Conservation (phyloP, 148 eudicot genomes). For the Dysphania ambrosioides region DNA sequence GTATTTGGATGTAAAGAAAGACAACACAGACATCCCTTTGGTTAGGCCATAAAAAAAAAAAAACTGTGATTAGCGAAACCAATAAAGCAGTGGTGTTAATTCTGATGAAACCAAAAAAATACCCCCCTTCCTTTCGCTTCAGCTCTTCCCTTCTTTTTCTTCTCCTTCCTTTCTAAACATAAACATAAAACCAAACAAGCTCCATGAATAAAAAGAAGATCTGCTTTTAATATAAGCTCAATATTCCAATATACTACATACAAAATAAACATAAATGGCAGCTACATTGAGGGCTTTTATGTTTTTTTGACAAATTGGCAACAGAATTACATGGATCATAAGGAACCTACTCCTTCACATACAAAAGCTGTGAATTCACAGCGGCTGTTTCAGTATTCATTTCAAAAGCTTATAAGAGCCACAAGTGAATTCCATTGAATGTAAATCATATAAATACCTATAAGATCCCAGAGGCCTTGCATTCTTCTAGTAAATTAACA, state of each 20-base stretch:
- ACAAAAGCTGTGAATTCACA: conserved; percentile 15
- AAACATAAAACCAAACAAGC: background rate
- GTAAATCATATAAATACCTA: conserved; percentile 10
- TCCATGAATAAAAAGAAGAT: background rate
- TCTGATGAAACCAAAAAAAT: too few relatives aligned
- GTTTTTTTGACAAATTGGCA: conserved; percentile 2
- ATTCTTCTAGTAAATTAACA: conserved; percentile 75
- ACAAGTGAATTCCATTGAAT: background rate
- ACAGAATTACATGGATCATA: conserved; percentile 5
- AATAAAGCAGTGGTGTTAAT: too few relatives aligned
- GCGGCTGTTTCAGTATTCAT: conserved; percentile 1
- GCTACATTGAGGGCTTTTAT: conserved; percentile 10
- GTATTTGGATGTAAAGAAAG: background rate
- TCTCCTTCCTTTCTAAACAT: background rate
- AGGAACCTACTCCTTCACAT: conserved; percentile 19
- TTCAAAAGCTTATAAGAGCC: too few relatives aligned
- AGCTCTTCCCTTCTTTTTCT: background rate
- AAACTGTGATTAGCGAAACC: background rate
- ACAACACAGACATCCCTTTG: background rate
- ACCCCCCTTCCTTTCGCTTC: too few relatives aligned
- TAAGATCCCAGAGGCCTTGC: conserved; percentile 47
- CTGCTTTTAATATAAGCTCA: background rate
- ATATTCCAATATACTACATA: conserved; percentile 7
- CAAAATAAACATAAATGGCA: conserved; percentile 4
- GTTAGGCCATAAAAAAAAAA: too few relatives aligned